phyloP scores from a whole-genome alignment of 805 yeast species.

The Teunomyces pallodes region DNA sequence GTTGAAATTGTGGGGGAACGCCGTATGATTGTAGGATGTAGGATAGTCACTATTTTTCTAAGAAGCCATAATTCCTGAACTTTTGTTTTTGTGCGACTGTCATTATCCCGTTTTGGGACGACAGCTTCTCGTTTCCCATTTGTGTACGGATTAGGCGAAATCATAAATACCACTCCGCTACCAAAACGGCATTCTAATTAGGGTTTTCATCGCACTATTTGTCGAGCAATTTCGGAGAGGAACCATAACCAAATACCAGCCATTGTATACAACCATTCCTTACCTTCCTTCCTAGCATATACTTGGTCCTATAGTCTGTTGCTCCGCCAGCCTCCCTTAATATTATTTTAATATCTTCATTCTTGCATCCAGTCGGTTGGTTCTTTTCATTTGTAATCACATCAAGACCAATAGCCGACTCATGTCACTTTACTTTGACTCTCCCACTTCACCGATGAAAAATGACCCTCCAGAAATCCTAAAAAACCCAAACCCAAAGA shows the following conservation, averaged over 20 bases:
- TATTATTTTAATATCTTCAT: not conserved
- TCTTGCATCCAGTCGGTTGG: not conserved
- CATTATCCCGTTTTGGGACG: not conserved
- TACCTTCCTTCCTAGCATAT: not conserved
- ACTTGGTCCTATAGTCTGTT: not conserved
- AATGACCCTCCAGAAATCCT: slow-evolving; percentile 5
- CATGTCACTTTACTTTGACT: slow-evolving; percentile 6
- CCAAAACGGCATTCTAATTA: slow-evolving; percentile 3
- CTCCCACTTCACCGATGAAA: slow-evolving; percentile 6
- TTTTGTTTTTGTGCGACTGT: not conserved
- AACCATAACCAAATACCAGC: slow-evolving; percentile 2
- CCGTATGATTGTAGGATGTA: too few species aligned
- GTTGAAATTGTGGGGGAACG: too few species aligned
- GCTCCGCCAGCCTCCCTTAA: not conserved
- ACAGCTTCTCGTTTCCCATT: not conserved
- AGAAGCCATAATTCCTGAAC: not conserved
- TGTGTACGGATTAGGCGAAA: slow-evolving; percentile 2
- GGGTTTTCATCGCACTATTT: not conserved
- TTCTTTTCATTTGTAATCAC: not conserved
- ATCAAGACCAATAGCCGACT: not conserved
- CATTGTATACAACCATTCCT: not conserved
- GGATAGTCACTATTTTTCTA: not conserved
- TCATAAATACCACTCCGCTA: slow-evolving; percentile 2
- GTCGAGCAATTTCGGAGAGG: not conserved
- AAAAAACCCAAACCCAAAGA: slow-evolving; percentile 7